phyloP scores from a whole-genome alignment of 1,284 basidiomycete species.

The Volvariella volvacea region DNA sequence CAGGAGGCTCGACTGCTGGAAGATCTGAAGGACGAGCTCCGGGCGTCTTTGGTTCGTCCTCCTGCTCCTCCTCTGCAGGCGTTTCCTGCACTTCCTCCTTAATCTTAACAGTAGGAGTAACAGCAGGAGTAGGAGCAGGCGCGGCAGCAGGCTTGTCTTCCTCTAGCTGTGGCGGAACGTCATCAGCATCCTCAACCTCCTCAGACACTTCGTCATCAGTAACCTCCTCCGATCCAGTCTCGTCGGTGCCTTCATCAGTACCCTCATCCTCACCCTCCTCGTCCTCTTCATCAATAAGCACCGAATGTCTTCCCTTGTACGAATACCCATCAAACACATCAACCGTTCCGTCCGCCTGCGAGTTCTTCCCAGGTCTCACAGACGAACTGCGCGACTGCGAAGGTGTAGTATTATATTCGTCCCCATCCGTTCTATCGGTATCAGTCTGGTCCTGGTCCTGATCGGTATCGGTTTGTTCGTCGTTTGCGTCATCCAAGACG shows the following conservation, averaged over 20 bases:
- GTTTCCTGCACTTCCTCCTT: conserved; percentile 27
- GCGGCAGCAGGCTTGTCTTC: conserved; percentile 13
- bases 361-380: conserved; percentile 32
- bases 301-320: conserved; percentile 78
- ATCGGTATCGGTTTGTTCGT: conserved; percentile 60
- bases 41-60: conserved; percentile 62
- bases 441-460: conserved; percentile 55
- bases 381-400: conserved; percentile 70
- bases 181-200: conserved; percentile 15
- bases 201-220: conserved; percentile 19
- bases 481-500: conserved; percentile 68
- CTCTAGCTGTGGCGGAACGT: conserved; percentile 13
- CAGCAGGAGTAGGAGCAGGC: no score
- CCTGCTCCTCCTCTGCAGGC: conserved; percentile 26
- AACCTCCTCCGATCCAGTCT: conserved; percentile 32
- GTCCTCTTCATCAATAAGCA: conserved; percentile 66
- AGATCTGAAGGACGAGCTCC: conserved; percentile 53
- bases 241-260: conserved; percentile 34
- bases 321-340: conserved; percentile 87
- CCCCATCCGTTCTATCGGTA: conserved; percentile 65
- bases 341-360: conserved; percentile 38
- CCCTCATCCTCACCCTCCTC: conserved; percentile 33
- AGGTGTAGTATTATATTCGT: conserved; percentile 62
- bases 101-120: no score
- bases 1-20: conserved; percentile 12